These are phyloP conservation scores for Pythium coloratum DNA, from an alignment of 352 stramenopile species.

Conservation along the genomic window DNA sequence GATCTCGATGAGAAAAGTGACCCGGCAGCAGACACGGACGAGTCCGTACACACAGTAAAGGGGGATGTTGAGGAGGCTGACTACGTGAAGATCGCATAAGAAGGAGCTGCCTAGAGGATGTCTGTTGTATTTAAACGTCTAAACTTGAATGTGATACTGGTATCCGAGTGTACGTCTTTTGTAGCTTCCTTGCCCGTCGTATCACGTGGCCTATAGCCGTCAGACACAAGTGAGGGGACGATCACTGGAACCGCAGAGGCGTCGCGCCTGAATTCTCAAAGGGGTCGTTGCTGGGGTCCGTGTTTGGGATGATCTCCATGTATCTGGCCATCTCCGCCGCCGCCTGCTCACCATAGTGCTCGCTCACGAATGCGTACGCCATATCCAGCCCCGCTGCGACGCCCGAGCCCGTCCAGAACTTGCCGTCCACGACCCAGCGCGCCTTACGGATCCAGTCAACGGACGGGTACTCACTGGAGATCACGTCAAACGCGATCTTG, in stretches of 20 bases:
- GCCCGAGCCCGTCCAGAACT: conserved; percentile 58
- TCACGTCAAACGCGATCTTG: conserved; percentile 44
- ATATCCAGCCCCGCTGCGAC: conserved; percentile 66
- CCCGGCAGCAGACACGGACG: not conserved
- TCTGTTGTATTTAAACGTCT: no score
- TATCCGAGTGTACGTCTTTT: no score
- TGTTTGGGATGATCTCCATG: conserved; percentile 43
- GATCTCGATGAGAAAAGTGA: not conserved
- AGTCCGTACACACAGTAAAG: not conserved
- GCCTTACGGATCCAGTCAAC: conserved; percentile 57
- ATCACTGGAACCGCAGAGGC: not conserved
- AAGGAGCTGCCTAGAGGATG: not conserved
- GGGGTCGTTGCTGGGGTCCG: conserved; percentile 36
- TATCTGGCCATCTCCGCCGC: conserved; percentile 33
- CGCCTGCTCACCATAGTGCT: conserved; percentile 29
- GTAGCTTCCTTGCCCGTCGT: no score
- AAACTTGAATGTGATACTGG: no score
- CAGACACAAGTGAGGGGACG: no score
- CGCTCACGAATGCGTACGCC: conserved; percentile 42
- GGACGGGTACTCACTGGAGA: conserved; percentile 31
- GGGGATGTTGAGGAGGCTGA: not conserved
- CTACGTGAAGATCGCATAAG: not conserved
- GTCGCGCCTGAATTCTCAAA: conserved; percentile 24
- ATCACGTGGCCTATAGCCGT: no score
- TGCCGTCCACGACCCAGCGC: conserved; percentile 53